Evolutionary conservation across 2,329 filamentous ascomycete species (phyloP).

Genomic region (Xylariaceae sp.): DNA sequence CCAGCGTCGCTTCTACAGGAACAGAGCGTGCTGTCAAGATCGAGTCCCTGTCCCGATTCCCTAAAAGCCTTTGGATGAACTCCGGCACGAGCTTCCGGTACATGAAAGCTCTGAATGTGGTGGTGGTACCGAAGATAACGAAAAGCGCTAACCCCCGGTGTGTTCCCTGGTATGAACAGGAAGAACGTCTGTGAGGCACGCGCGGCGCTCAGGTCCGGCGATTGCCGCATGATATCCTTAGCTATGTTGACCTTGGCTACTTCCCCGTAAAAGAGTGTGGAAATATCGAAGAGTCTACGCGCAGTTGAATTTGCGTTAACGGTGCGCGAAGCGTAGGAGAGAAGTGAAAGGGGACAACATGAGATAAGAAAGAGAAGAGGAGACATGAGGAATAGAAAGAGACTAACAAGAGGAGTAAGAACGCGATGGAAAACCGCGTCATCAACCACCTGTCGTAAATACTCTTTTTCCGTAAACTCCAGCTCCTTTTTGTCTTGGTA

Average conservation of each 20-base stretch:
- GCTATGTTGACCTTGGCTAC: conserved; percentile 9
- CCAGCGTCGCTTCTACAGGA: no score
- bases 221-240: conserved; percentile 6
- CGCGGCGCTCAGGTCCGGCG: conserved; percentile 17
- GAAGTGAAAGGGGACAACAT: no score
- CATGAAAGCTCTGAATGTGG: conserved; percentile 19
- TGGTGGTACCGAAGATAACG: conserved; percentile 23
- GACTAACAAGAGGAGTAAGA: conserved; percentile 14
- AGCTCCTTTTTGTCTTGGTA: no score
- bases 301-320: background rate
- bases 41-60: no score
- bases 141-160: conserved; percentile 21
- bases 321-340: no score
- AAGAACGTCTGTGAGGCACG: conserved; percentile 14
- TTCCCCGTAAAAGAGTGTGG: conserved; percentile 12
- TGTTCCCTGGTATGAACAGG: conserved; percentile 22
- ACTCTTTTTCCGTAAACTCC: background rate
- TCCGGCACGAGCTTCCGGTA: conserved; percentile 12
- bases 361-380: no score
- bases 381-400: no score
- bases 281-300: conserved; percentile 11
- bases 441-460: conserved; percentile 18
- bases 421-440: conserved; percentile 17
- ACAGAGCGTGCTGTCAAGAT: no score
- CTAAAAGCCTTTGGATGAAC: no score